These are phyloP conservation scores for Musa acuminata DNA, from an alignment of 176 grass and related monocot genomes.

Conservation along the genomic window DNA sequence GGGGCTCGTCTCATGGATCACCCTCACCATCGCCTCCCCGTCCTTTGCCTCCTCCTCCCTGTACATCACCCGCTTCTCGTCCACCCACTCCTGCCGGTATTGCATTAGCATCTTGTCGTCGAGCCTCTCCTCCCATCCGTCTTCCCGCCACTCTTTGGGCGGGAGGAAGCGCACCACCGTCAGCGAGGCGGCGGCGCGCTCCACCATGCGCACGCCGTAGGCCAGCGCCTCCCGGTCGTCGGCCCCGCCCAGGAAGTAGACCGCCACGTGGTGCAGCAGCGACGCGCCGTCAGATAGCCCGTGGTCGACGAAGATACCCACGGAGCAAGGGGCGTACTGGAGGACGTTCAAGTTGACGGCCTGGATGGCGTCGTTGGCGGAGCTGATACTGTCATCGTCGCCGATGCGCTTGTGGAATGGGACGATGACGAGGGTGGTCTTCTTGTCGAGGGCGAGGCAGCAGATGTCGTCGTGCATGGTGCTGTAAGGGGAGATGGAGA, in stretches of 20 bases:
- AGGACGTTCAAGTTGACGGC: constrained; percentile 51
- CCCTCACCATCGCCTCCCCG: constrained; percentile 47
- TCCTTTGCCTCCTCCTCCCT: constrained; percentile 35
- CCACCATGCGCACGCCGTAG: constrained; percentile 48
- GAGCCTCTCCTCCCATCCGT: constrained; percentile 22
- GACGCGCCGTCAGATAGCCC: constrained; percentile 7
- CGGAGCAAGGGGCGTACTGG: constrained; percentile 56
- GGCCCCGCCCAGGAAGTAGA: constrained; percentile 76
- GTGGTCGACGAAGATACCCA: constrained; percentile 57
- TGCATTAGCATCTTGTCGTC: constrained; percentile 47
- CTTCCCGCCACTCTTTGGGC: constrained; percentile 17
- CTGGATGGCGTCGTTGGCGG: constrained; percentile 24
- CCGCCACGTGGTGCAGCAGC: constrained; percentile 34
- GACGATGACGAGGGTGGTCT: constrained; percentile 46
- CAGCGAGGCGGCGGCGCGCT: constrained; percentile 38
- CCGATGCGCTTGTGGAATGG: constrained; percentile 63
- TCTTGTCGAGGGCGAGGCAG: constrained; percentile 69
- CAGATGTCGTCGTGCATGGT: constrained; percentile 93
- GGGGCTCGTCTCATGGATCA: constrained; percentile 38
- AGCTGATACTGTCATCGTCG: constrained; percentile 40
- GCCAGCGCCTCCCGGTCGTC: constrained; percentile 79
- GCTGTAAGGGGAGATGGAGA: constrained; percentile 77
- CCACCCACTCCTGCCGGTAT: constrained; percentile 32
- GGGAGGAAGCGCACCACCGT: constrained; percentile 45
- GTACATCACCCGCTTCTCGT: constrained; percentile 41